These are phyloP conservation scores for Didymella glomerata DNA, from an alignment of 2,329 filamentous ascomycete genomes.

Conservation along the genomic window DNA sequence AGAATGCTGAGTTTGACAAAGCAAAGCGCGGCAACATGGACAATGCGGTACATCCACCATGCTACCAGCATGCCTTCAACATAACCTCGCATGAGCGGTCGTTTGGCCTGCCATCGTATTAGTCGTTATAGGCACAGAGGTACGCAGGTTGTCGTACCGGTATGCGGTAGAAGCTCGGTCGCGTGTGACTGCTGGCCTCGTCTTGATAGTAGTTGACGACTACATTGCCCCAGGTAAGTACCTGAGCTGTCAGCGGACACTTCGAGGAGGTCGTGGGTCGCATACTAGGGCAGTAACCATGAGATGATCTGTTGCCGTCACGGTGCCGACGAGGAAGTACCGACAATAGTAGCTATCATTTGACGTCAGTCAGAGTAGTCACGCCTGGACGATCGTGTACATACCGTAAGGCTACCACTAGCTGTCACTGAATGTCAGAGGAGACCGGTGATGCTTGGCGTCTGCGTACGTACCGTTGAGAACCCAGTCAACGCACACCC, in stretches of 20 bases:
- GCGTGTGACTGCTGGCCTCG: slow-evolving; percentile 36
- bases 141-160: slow-evolving; percentile 32
- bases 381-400: slow-evolving; percentile 5
- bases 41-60: slow-evolving; percentile 48
- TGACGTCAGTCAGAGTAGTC: slow-evolving; percentile 8
- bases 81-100: slow-evolving; percentile 32
- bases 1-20: slow-evolving; percentile 47
- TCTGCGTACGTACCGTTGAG: slow-evolving; percentile 31
- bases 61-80: slow-evolving; percentile 43
- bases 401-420: slow-evolving; percentile 45
- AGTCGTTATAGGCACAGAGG: slow-evolving; percentile 7
- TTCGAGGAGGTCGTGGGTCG: neutral
- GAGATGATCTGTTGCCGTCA: slow-evolving; percentile 46
- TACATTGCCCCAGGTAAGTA: slow-evolving; percentile 49
- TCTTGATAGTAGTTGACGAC: slow-evolving; percentile 50
- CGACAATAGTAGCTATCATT: slow-evolving; percentile 46
- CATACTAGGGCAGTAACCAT: slow-evolving; percentile 47
- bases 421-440: slow-evolving; percentile 35
- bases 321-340: slow-evolving; percentile 42
- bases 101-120: slow-evolving; percentile 38
- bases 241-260: slow-evolving; percentile 21
- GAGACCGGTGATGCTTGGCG: neutral
- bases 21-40: slow-evolving; percentile 41
- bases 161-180: slow-evolving; percentile 35
- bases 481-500: slow-evolving; percentile 46